Base-by-base conservation (phyloP, 2,329 filamentous ascomycete genomes). In the Sporothrix humicola region DNA sequence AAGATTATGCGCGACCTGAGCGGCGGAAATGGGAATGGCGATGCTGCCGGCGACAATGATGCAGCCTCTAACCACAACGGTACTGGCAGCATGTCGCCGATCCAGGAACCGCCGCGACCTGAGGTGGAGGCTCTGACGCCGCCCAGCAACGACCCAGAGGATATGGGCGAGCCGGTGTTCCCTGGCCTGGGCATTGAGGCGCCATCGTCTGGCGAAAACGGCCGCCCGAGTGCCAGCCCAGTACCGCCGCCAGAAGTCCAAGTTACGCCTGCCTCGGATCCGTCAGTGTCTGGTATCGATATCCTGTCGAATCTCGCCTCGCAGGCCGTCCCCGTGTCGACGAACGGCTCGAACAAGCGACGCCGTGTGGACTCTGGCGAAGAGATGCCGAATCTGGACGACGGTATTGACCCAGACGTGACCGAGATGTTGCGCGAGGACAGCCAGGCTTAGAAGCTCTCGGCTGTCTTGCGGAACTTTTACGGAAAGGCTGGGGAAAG, bases 1-100 rank as follows among this genome's bases (percentile, higher is more conserved):
- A 91, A 90, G 68, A 98, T 99, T 77, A 94, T 99, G 88, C 90
- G 92, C 70, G 93, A 93, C 9, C 87, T 97, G 26, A 89, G 90
- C 15, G 87, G 89, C 9, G 85, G 84, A 37, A 13, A 59, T 20
- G 37, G 59, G 1, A 87, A 90, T 9, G 85, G 84, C 13, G 52
- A 48, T 37, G 23, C 5, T 26, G 42, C 26, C 17, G 56, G 26
- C 71, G 86, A 88, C 73, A 83, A 84, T 23, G 82, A 84, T 15
- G 85, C 10, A 83, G 85, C 3, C 83, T 20, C 4, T n/a, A 31
- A 23, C 72, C 66, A 44, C 58, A 82, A 82, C 52, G 84, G 88
- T 6, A 83, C 85, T 3, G 84, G 85, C 2, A 83, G 84, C 9
- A 81, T 85, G n/a, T 86, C 82, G 75, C 84, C 84, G 3, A 81